These are phyloP conservation scores for Angomonas ambiguus DNA, from an alignment of 208 protist species.

Conservation along the genomic window DNA sequence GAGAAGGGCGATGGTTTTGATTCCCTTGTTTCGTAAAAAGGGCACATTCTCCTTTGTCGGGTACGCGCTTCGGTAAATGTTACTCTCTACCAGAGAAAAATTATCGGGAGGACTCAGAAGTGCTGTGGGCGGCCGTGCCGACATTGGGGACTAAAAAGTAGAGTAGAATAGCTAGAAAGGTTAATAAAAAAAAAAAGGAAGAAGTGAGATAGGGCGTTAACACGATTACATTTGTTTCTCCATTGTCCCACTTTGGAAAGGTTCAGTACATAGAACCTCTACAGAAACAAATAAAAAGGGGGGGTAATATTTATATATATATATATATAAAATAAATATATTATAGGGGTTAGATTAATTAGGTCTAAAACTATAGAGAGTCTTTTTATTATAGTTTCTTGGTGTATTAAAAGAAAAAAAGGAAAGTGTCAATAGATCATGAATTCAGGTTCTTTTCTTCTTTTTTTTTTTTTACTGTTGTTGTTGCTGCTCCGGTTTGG, in stretches of 20 bases:
- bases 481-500: slow-evolving; percentile 72
- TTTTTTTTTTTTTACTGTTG: slow-evolving; percentile 21
- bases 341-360: slow-evolving; percentile 5
- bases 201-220: no score
- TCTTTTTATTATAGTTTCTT: background rate
- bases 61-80: slow-evolving; percentile 83
- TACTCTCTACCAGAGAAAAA: slow-evolving; percentile 75
- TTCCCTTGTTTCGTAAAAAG: slow-evolving; percentile 69
- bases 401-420: slow-evolving; percentile 5
- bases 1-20: slow-evolving; percentile 76
- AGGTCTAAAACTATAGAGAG: no score
- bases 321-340: no score
- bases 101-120: slow-evolving; percentile 55
- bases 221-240: no score
- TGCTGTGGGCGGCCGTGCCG: slow-evolving; percentile 7
- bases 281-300: no score
- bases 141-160: background rate
- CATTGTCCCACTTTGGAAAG: no score
- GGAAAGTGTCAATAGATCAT: background rate
- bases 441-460: background rate
- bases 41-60: slow-evolving; percentile 59
- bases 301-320: no score
- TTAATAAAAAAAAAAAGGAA: background rate
- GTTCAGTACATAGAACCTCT: no score
- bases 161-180: background rate